These are phyloP conservation scores for Talaromyces atroroseus DNA, from an alignment of 2,329 filamentous ascomycete species.

Conservation along the genomic window DNA sequence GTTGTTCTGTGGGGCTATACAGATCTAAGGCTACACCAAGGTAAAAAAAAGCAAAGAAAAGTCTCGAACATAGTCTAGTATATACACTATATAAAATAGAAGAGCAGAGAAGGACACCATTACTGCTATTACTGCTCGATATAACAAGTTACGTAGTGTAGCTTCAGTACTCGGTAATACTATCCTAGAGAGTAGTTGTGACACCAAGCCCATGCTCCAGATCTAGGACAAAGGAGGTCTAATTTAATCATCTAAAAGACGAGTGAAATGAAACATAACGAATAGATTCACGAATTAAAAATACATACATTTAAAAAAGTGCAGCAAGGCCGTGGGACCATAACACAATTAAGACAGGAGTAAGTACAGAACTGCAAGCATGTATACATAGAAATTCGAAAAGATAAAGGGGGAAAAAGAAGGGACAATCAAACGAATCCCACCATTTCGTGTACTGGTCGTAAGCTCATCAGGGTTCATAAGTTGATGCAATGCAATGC, in stretches of 20 bases:
- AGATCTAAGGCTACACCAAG: neutral
- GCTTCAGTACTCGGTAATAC: no score
- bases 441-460: conserved; percentile 9
- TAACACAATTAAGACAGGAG: neutral
- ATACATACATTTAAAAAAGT: neutral
- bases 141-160: neutral
- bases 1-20: neutral
- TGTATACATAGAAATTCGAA: neutral
- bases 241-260: neutral
- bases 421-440: no score
- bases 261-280: neutral
- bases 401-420: neutral
- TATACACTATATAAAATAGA: neutral
- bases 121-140: neutral
- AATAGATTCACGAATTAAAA: conserved; percentile 3
- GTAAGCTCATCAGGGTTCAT: conserved; percentile 8
- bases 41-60: conserved; percentile 17
- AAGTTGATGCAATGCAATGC: conserved; percentile 11
- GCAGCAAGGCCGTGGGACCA: neutral
- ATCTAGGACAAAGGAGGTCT: neutral
- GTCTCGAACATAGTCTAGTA: conserved; percentile 9
- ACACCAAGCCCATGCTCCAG: neutral
- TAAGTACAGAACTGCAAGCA: neutral
- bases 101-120: conserved; percentile 7
- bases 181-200: neutral